Evolutionary conservation across 2,329 filamentous ascomycete species (phyloP).

Genomic region (Arthroderma uncinatum): DNA sequence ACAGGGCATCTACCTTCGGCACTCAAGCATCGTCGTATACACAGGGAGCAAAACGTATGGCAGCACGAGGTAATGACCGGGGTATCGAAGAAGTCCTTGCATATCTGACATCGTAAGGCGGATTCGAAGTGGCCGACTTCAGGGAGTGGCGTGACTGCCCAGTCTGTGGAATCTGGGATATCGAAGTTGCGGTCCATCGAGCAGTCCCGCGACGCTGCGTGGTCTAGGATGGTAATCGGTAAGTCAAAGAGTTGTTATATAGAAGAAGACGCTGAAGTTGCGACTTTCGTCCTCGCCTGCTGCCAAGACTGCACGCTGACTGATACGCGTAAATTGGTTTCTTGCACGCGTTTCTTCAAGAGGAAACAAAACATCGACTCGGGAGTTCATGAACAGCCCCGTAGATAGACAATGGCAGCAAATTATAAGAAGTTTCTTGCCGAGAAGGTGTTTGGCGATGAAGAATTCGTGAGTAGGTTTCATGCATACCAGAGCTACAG

Average conservation of each 20-base stretch:
- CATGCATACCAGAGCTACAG: conserved; percentile 7
- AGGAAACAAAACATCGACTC: neutral
- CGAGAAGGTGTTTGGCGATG: conserved; percentile 63
- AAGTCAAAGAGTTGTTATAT: neutral
- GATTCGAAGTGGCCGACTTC: conserved; percentile 53
- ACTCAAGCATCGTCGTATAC: conserved; percentile 76
- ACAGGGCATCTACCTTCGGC: conserved; percentile 78
- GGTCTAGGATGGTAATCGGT: neutral
- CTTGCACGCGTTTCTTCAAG: conserved; percentile 23
- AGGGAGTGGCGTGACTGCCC: conserved; percentile 38
- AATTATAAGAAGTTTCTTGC: conserved; percentile 64
- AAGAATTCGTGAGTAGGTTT: conserved; percentile 49
- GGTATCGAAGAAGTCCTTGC: conserved; percentile 92
- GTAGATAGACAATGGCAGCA: conserved; percentile 24
- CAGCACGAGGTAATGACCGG: conserved; percentile 91
- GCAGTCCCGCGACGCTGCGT: neutral
- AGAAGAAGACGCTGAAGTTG: neutral
- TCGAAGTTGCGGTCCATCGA: conserved; percentile 30
- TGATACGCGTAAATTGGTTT: conserved; percentile 31
- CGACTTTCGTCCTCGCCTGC: neutral
- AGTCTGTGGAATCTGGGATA: conserved; percentile 35
- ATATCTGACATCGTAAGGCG: conserved; percentile 85
- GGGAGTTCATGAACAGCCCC: neutral
- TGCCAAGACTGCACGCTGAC: conserved; percentile 33
- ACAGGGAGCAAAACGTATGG: conserved; percentile 94